Conservation (phyloP, 371 early-diverging fungal genomes). For the Mucor racemosus region DNA sequence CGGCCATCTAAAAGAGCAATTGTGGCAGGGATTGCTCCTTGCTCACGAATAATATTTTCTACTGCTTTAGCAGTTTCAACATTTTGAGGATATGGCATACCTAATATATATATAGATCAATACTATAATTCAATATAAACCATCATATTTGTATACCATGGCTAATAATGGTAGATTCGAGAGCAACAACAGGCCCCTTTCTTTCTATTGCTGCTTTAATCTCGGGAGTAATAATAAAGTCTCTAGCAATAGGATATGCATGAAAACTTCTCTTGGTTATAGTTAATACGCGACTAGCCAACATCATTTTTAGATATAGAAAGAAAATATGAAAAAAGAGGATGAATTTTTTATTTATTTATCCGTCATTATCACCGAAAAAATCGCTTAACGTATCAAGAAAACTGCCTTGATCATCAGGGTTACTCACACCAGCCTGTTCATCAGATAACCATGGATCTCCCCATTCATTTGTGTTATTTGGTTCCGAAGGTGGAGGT, state of each 20-base stretch:
- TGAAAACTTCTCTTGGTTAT: conserved; percentile 12
- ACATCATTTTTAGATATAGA: background rate
- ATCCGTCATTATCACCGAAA: conserved; percentile 23
- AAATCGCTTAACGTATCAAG: conserved; percentile 31
- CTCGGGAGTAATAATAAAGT: conserved; percentile 39
- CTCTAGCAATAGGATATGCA: conserved; percentile 9
- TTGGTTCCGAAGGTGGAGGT: conserved; percentile 20
- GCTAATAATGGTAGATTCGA: conserved; percentile 93
- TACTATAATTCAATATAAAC: background rate
- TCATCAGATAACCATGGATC: conserved; percentile 50
- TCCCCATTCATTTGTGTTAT: conserved; percentile 33
- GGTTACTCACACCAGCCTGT: conserved; percentile 47
- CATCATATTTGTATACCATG: conserved; percentile 67
- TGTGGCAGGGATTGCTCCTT: conserved; percentile 88
- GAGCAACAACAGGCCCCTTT: conserved; percentile 85
- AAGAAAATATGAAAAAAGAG: conserved; percentile 8
- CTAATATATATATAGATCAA: conserved; percentile 28
- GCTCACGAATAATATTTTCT: conserved; percentile 72
- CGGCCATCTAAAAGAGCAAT: conserved; percentile 88
- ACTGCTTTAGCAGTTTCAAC: conserved; percentile 81
- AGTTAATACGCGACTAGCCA: background rate
- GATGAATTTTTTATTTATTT: conserved; percentile 1
- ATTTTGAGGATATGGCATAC: conserved; percentile 95
- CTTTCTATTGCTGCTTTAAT: conserved; percentile 65
- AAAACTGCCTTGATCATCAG: conserved; percentile 34